Evolutionary conservation across 306 rosid genomes (phyloP).

Genomic region (Heteromeles arbutifolia): DNA sequence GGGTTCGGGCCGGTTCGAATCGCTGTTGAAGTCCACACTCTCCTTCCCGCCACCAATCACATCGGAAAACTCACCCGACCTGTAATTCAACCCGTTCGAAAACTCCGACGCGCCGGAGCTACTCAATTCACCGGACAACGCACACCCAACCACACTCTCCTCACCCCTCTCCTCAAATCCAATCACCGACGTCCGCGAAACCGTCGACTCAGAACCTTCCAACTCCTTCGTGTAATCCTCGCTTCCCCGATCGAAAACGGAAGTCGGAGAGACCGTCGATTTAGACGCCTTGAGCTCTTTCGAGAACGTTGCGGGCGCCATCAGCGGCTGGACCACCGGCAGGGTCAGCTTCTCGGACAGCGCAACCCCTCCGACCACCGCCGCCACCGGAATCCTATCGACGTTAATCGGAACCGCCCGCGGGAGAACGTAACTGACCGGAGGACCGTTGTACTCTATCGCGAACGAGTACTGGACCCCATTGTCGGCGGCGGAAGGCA

Average conservation of each 20-base stretch:
- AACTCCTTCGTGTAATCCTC: constrained; percentile 38
- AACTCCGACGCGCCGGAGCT: constrained; percentile 84
- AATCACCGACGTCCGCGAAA: constrained; percentile 75
- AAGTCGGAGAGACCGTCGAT: constrained; percentile 68
- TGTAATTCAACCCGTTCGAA: constrained; percentile 40
- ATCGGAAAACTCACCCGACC: constrained; percentile 68
- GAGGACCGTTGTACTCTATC: constrained; percentile 68
- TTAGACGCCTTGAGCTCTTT: constrained; percentile 49
- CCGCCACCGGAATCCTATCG: constrained; percentile 57
- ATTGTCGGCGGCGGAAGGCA: constrained; percentile 44
- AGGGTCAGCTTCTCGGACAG: constrained; percentile 39
- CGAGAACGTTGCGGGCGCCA: constrained; percentile 48
- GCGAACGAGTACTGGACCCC: constrained; percentile 59
- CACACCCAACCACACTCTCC: constrained; percentile 28
- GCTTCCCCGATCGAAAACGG: constrained; percentile 51
- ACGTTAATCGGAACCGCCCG: constrained; percentile 67
- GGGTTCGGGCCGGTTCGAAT: constrained; percentile 39
- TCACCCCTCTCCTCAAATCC: constrained; percentile 55
- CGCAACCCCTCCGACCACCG: constrained; percentile 45
- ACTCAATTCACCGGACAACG: constrained; percentile 61
- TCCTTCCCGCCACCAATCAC: constrained; percentile 47
- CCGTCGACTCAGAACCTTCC: constrained; percentile 44
- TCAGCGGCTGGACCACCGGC: constrained; percentile 86
- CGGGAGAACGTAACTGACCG: constrained; percentile 62
- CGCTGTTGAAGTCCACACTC: constrained; percentile 54